Percentiles rank a stretch among this genome's conserved stretches.
Conservation (phyloP, 805 yeast genomes). For the Debaryomyces castellii region DNA sequence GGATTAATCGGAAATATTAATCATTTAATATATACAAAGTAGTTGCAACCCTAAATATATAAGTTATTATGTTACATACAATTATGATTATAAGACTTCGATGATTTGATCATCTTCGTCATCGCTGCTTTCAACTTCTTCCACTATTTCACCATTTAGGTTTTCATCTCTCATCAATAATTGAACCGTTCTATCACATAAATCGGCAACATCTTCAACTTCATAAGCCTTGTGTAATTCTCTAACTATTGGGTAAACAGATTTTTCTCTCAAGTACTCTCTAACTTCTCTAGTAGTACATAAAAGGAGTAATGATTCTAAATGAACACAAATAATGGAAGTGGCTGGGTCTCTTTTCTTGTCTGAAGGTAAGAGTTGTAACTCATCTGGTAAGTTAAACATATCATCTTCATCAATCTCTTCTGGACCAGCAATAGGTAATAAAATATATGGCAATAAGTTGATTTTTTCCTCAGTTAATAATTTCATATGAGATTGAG, state of each 20-base stretch:
- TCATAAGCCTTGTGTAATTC: slow-evolving; percentile 71
- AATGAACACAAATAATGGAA: slow-evolving; percentile 64
- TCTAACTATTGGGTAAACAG: slow-evolving; percentile 83
- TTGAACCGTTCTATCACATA: slow-evolving; percentile 84
- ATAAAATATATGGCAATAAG: slow-evolving; percentile 73
- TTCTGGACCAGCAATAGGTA: slow-evolving; percentile 80
- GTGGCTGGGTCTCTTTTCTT: slow-evolving; percentile 72
- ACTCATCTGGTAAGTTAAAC: slow-evolving; percentile 83
- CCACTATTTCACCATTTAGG: slow-evolving; percentile 41
- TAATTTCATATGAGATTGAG: slow-evolving; percentile 61
- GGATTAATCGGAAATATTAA: slow-evolving; percentile 16
- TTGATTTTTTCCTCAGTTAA: slow-evolving; percentile 64
- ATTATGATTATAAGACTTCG: slow-evolving; percentile 46
- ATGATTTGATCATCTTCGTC: slow-evolving; percentile 53
- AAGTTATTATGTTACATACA: neutral
- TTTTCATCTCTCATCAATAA: slow-evolving; percentile 91
- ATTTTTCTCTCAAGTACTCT: slow-evolving; percentile 72
- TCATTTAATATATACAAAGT: neutral
- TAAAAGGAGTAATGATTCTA: slow-evolving; percentile 77
- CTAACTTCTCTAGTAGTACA: slow-evolving; percentile 75
- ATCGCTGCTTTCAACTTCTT: slow-evolving; percentile 46
- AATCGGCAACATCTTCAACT: slow-evolving; percentile 50
- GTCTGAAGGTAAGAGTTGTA: slow-evolving; percentile 74
- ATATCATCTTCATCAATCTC: slow-evolving; percentile 80
- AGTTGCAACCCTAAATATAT: neutral